A percentile compares a stretch with the other conserved stretches of the same genome.
These are phyloP conservation scores for Lipomyces kockii DNA, from an alignment of 805 yeast species.

Conservation along the genomic window DNA sequence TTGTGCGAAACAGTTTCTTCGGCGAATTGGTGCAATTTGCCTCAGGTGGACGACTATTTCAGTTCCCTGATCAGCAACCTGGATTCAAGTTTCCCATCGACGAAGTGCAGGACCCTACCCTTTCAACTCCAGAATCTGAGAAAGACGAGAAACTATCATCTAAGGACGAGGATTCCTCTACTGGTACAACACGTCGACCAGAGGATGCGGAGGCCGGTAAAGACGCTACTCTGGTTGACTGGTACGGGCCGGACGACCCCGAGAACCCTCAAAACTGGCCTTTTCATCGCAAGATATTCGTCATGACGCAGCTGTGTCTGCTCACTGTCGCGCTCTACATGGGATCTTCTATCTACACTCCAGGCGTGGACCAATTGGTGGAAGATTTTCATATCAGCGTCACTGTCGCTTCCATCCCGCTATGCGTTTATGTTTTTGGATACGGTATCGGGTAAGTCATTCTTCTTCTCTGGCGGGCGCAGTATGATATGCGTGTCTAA, in stretches of 20 bases:
- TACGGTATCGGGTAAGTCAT: conserved; percentile 51
- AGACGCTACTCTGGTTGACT: not conserved
- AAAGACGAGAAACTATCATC: conserved; percentile 2
- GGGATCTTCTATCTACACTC: conserved; percentile 62
- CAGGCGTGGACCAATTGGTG: conserved; percentile 54
- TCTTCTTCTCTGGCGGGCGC: not conserved
- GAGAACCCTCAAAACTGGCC: conserved; percentile 63
- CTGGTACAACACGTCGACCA: not conserved
- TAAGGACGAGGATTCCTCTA: not conserved
- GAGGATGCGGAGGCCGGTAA: not conserved
- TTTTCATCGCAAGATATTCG: conserved; percentile 46
- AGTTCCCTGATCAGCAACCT: conserved; percentile 24
- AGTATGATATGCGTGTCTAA: not conserved
- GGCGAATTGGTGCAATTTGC: conserved; percentile 22
- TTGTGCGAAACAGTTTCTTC: conserved; percentile 13
- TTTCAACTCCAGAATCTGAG: not conserved
- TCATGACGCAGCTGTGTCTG: conserved; percentile 51
- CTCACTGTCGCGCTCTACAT: conserved; percentile 58
- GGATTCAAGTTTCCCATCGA: conserved; percentile 14
- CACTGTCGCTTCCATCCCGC: conserved; percentile 55
- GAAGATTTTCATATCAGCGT: conserved; percentile 53
- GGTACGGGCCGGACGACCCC: conserved; percentile 27
- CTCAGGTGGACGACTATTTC: conserved; percentile 25
- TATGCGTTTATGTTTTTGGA: conserved; percentile 61
- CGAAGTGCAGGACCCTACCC: not conserved